phyloP scores from a whole-genome alignment of 768 basidiomycete species.

The Russula earlei region DNA sequence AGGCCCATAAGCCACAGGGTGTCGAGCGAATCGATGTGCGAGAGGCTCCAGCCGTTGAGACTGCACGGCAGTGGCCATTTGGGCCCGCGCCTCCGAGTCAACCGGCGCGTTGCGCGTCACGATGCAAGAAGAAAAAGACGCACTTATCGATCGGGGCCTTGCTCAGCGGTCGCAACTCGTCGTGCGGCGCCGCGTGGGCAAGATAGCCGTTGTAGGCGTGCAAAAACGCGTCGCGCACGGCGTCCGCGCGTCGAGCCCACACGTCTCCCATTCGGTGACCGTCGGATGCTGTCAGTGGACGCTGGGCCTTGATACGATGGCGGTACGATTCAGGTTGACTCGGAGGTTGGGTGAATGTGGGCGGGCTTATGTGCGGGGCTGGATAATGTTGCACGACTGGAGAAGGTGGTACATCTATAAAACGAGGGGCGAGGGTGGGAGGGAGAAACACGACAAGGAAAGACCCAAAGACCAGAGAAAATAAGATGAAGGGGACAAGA shows the following conservation, averaged over 20 bases:
- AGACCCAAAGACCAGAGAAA: too few species aligned
- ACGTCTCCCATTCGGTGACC: background rate
- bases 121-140: constrained; percentile 20
- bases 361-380: too few species aligned
- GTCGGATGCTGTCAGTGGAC: background rate
- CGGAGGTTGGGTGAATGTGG: background rate
- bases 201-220: constrained; percentile 63
- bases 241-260: constrained; percentile 46
- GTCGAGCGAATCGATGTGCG: constrained; percentile 74
- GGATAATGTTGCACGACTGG: too few species aligned
- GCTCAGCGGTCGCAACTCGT: constrained; percentile 51
- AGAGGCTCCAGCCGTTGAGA: constrained; percentile 76
- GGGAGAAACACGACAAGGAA: too few species aligned
- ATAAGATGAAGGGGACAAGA: too few species aligned
- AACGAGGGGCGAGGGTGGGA: too few species aligned
- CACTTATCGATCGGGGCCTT: constrained; percentile 43
- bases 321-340: background rate
- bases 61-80: constrained; percentile 34
- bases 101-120: background rate
- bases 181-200: constrained; percentile 46
- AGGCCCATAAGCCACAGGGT: constrained; percentile 79
- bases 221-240: constrained; percentile 51
- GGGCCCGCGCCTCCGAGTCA: background rate
- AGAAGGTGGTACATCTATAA: too few species aligned
- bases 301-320: background rate